A percentile compares a stretch with the other conserved stretches of the same genome.
Evolutionary conservation across 129 eudicot species (phyloP).

Genomic region (Silybum marianum): DNA sequence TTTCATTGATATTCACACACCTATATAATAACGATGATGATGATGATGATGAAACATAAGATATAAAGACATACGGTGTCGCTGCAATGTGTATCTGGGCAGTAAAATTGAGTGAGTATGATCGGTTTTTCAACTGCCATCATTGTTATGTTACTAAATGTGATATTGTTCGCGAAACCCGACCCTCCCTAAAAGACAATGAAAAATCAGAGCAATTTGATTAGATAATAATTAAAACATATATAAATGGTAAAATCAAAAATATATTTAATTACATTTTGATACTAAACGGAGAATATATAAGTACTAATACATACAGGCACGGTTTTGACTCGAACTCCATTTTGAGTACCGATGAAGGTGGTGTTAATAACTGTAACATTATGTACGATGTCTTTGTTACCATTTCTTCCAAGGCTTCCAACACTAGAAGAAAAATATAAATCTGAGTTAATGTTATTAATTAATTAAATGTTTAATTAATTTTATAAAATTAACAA

Average conservation of each 20-base stretch:
- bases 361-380: slow-evolving; percentile 3
- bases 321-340: slow-evolving; percentile 31
- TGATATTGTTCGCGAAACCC: slow-evolving; percentile 14
- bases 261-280: not conserved
- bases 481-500: not conserved
- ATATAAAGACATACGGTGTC: not conserved
- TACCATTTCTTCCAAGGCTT: slow-evolving; percentile 28
- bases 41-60: not conserved
- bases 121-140: slow-evolving; percentile 17
- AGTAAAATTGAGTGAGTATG: slow-evolving; percentile 28
- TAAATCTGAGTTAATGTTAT: not conserved
- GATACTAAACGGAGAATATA: not conserved
- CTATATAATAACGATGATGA: not conserved
- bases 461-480: not conserved
- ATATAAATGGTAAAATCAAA: not conserved
- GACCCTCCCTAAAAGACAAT: slow-evolving; percentile 22
- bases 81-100: slow-evolving; percentile 20
- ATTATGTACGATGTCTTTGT: not conserved
- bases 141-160: slow-evolving; percentile 23
- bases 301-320: slow-evolving; percentile 9
- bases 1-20: not conserved
- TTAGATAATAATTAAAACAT: not conserved
- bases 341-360: slow-evolving; percentile 23
- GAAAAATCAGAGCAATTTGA: not conserved
- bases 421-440: slow-evolving; percentile 16